These are phyloP conservation scores for Penicillium simplicissimum DNA, from an alignment of 495 filamentous ascomycete genomes.

Conservation along the genomic window DNA sequence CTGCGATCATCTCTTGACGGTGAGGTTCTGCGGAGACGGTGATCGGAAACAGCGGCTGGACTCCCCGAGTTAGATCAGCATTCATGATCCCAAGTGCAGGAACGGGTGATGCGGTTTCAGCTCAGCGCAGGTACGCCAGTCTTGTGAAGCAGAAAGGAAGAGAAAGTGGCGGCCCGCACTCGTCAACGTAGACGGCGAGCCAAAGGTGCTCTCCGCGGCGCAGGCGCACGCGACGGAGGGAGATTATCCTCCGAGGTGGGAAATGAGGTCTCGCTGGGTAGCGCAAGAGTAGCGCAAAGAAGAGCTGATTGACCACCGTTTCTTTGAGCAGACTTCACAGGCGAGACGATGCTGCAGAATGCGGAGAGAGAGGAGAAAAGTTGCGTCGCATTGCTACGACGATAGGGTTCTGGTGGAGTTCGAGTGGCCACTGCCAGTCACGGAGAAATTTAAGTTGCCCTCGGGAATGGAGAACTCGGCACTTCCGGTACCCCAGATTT, in stretches of 20 bases:
- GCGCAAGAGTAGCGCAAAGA: constrained; percentile 1
- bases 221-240: constrained; percentile 14
- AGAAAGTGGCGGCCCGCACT: constrained; percentile 23
- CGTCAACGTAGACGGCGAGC: constrained; percentile 2
- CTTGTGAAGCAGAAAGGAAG: constrained; percentile 13
- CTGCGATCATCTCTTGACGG: constrained; percentile 43
- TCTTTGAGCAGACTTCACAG: constrained; percentile 2
- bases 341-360: constrained; percentile 9
- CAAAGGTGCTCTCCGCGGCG: constrained; percentile 24
- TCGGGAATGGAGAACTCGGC: constrained; percentile 26
- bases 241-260: constrained; percentile 20
- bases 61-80: constrained; percentile 31
- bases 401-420: constrained; percentile 28
- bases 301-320: constrained; percentile 7
- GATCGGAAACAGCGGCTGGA: constrained; percentile 29
- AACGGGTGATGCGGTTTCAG: constrained; percentile 1
- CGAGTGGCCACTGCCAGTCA: constrained; percentile 3
- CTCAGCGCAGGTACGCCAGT: constrained; percentile 11
- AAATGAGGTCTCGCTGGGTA: constrained; percentile 6
- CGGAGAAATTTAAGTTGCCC: constrained; percentile 29
- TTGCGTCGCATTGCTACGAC: background rate
- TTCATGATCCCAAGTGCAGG: constrained; percentile 35
- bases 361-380: constrained; percentile 13
- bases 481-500: constrained; percentile 26
- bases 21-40: constrained; percentile 29